Evolutionary conservation across 345 rosid genomes (phyloP), one percentile per base, ranked within the genome.

Genomic region (Citrus mangshanensis): DNA sequence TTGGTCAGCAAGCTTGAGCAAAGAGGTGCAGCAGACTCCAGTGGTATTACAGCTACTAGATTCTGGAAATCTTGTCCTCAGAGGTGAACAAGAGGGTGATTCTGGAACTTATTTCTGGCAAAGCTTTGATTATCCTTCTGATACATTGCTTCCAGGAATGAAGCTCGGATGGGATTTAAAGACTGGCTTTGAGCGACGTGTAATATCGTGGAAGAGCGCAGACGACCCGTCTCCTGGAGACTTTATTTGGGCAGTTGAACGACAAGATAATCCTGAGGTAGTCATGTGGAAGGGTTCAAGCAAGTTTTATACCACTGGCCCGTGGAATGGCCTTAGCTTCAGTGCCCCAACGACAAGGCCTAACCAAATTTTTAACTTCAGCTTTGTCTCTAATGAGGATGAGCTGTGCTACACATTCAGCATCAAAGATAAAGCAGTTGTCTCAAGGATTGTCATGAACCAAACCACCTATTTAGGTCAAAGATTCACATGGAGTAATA

Each of bases 111-210:
- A 72, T 5, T 32, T 85, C 54, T 85, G n/a, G 90, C 89, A 81
- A 68, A 87, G 87, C 42, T 89, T 87, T 78, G 89, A 89, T 68
- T 40, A 81, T 56, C 88, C 88, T 4, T 72, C 83, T n/a, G 87
- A 89, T 76, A 87, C 87, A 22, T 35, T 87, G 69, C 81, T 89
- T 7, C 84, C 84, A 10, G n/a, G n/a, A n/a, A n/a, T n/a, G n/a
- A n/a, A n/a, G n/a, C n/a, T n/a, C n/a, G n/a, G n/a, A n/a, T n/a
- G n/a, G n/a, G n/a, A n/a, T n/a, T n/a, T n/a, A n/a, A n/a, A n/a
- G 79, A 28, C 85, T 87, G 88, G 81, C 51, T 6, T 79, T 2
- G 78, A 87, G 14, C 35, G 84, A 69, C 70, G 49, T 22, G 2
- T 88, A 19, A 40, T 69, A 25, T 79, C 90, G 3, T 88, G 90